Evolutionary conservation across 305 asterid genomes (phyloP).

Genomic region (Fraxinus sp.): DNA sequence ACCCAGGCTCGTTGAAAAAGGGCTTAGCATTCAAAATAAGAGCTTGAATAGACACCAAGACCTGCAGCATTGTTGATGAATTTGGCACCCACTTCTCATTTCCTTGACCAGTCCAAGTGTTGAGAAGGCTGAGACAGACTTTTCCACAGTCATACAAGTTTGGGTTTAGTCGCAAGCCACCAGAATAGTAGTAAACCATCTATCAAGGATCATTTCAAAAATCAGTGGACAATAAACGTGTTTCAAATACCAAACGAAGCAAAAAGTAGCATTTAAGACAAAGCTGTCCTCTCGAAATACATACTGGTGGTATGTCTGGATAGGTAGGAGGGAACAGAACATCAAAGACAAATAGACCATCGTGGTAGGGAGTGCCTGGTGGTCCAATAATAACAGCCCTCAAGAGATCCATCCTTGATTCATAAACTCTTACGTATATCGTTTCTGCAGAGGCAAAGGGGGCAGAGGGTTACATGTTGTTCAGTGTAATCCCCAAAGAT

Average conservation of each 20-base stretch:
- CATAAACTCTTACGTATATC: slow-evolving; percentile 50
- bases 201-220: slow-evolving; percentile 12
- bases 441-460: slow-evolving; percentile 34
- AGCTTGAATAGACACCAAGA: slow-evolving; percentile 59
- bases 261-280: not conserved
- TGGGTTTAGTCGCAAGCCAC: slow-evolving; percentile 59
- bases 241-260: not conserved
- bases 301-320: slow-evolving; percentile 56
- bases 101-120: slow-evolving; percentile 58
- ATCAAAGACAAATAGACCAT: slow-evolving; percentile 61
- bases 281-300: slow-evolving; percentile 16
- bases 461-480: not conserved
- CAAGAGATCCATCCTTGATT: slow-evolving; percentile 62
- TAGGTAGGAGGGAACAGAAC: slow-evolving; percentile 45
- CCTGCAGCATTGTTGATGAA: slow-evolving; percentile 62
- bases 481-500: not conserved
- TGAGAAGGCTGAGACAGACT: slow-evolving; percentile 63
- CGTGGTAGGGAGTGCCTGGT: slow-evolving; percentile 67
- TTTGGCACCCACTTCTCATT: slow-evolving; percentile 53
- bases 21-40: slow-evolving; percentile 51
- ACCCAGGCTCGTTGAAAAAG: slow-evolving; percentile 60
- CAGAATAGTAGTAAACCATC: slow-evolving; percentile 63
- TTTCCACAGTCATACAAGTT: slow-evolving; percentile 61
- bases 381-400: slow-evolving; percentile 63
- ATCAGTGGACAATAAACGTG: slow-evolving; percentile 5